Conservation (phyloP, 2,329 filamentous ascomycete genomes). For the Botrytis squamosa region DNA sequence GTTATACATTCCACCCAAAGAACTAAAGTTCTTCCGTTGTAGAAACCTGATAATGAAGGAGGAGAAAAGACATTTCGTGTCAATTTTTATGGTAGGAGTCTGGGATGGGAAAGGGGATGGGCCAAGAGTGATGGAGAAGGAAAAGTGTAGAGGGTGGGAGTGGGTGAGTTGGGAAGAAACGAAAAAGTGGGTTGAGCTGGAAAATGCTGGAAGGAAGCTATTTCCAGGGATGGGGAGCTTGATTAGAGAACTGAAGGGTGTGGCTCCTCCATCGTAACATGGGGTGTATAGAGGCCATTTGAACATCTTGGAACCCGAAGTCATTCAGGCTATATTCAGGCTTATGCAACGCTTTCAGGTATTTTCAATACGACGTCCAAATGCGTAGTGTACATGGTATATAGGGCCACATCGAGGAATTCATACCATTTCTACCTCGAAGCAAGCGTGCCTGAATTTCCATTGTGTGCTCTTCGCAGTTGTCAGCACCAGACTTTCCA, state of each 20-base stretch:
- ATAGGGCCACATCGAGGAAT: neutral
- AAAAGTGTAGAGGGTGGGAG: constrained; percentile 56
- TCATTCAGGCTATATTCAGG: neutral
- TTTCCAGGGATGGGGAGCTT: constrained; percentile 4
- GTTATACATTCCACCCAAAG: constrained; percentile 48
- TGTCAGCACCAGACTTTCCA: neutral
- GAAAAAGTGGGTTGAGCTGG: neutral
- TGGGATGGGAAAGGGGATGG: constrained; percentile 46
- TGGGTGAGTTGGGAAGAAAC: constrained; percentile 37
- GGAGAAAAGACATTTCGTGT: constrained; percentile 61
- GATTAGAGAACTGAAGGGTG: constrained; percentile 1
- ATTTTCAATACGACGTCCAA: neutral
- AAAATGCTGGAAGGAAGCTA: neutral
- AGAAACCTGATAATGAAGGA: constrained; percentile 42
- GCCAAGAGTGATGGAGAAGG: constrained; percentile 50
- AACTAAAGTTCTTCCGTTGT: constrained; percentile 54
- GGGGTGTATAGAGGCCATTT: too few species aligned
- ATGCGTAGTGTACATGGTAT: neutral
- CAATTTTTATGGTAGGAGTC: constrained; percentile 61
- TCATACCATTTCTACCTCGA: neutral
- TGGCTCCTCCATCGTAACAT: neutral
- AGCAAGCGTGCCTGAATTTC: neutral
- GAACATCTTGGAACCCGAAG: too few species aligned
- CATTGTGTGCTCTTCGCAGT: neutral
- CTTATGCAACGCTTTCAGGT: neutral